phyloP scores from a whole-genome alignment of 2,329 filamentous ascomycete species.

The Pseudopithomyces chartarum region DNA sequence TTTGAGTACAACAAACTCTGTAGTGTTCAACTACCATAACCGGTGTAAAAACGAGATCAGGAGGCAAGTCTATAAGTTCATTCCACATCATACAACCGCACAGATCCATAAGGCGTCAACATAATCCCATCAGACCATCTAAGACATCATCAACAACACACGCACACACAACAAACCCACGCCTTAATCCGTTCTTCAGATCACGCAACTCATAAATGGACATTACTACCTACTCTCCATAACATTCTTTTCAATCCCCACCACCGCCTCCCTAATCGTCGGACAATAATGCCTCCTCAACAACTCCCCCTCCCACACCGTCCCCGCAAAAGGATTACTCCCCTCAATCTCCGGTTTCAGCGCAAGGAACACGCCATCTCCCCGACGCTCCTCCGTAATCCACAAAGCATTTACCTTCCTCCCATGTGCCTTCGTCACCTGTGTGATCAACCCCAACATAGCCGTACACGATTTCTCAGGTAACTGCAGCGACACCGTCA shows the following conservation, averaged over 20 bases:
- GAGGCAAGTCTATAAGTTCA: too few species aligned
- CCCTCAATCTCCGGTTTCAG: conserved; percentile 73
- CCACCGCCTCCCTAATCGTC: conserved; percentile 75
- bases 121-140: too few species aligned
- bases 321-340: conserved; percentile 88
- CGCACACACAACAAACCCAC: too few species aligned
- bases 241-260: conserved; percentile 40
- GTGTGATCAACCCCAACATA: conserved; percentile 75
- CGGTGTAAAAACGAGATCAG: too few species aligned
- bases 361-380: conserved; percentile 84
- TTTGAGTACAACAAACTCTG: too few species aligned
- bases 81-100: too few species aligned
- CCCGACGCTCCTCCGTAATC: conserved; percentile 92
- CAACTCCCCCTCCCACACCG: conserved; percentile 92
- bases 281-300: conserved; percentile 85
- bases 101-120: too few species aligned
- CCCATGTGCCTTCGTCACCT: conserved; percentile 80
- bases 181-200: too few species aligned
- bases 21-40: too few species aligned
- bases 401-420: conserved; percentile 85
- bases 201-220: not conserved
- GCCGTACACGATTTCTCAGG: conserved; percentile 89
- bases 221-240: conserved; percentile 30
- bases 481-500: conserved; percentile 79
- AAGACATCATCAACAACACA: too few species aligned